Evolutionary conservation across 441 rosid species (phyloP), one percentile per base, ranked within the genome.

Genomic region (Macaranga tanarius): DNA sequence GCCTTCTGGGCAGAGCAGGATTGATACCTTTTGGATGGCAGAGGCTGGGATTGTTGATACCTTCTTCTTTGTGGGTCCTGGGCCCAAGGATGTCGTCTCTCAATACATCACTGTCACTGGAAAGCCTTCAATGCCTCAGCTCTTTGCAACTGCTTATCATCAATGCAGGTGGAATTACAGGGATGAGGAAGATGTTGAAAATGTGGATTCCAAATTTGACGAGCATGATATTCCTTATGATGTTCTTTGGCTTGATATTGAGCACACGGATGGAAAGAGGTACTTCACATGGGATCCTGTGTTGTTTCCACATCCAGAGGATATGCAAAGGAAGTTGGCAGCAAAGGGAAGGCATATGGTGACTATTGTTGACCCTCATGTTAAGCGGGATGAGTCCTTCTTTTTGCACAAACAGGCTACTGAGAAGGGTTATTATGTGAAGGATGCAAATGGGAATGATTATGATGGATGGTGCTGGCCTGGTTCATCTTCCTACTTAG

Each of bases 391-490:
- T 76, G 92, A 87, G 9, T 86, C 92, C 0, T 93, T 83, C 79
- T 74, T 69, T 56, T 73, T 95, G 83, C 99, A 95, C 79, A 90
- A 92, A 81, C 93, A 90, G 80, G 98, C 99, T 31, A 80, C 90
- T 22, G 79, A 86, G 81, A 87, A 85, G 77, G 97, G 98, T 22
- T 81, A 91, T 78, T 95, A 95, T 84, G 91, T 93, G 40, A 93
- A 90, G 88, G 98, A 93, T 83, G 85, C 90, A 4, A 81, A 89
- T 25, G 92, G 92, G 62, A 92, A 88, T 77, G 99, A 93, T 82
- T 93, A 70, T 87, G 97, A 92, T 76, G 99, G 99, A 57, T 96
- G 99, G 99, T 96, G 98, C 80, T 96, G 99, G 99, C 87, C 98
- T 57, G 99, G 98, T 78, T 93, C 99, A 3, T 90, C 98, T 4